Base-by-base conservation (phyloP, 2,329 filamentous ascomycete genomes). In the Penicillium sclerotigenum region DNA sequence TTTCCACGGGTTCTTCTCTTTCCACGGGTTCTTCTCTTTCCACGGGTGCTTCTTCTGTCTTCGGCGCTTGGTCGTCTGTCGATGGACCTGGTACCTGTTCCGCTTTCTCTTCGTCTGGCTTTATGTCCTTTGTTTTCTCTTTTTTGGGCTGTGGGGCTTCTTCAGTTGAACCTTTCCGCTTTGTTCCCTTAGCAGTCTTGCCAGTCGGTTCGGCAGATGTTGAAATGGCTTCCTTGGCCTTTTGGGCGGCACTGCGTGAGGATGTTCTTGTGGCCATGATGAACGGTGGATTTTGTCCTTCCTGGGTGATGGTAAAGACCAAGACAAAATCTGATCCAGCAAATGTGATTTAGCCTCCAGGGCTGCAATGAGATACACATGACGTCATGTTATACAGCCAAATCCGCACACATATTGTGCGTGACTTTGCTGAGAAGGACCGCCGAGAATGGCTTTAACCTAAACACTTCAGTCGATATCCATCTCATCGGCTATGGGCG, bases 151-250 rank as follows among this genome's bases (percentile, higher is more conserved):
- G 57, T 0, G 67, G 59, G 1, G 48, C 63, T 8, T 68, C 69
- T 24, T 66, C 62, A 4, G 60, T 37, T 2, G 63, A 49, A 16
- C 66, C 72, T 62, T 77, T 79, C 40, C 77, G 75, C 56, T 79
- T 78, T 13, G 66, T 63, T n/a, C 70, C 68, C 24, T 70, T 61
- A 10, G 66, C 28, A 24, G 65, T 59, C 52, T 62, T 67, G 29
- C 62, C 62, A 43, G 67, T 68, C 26, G 55, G 61, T 53, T 70
- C 73, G 43, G 65, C 64, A 53, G 65, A 68, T 56, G 63, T 65
- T 45, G 69, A 57, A 55, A 75, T 72, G 26, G 75, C 73, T 58
- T 77, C 68, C 53, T 76, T 76, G 31, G 76, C 75, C 61, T 77
- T 77, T 47, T 71, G 70, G 9, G 75, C 75, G 5, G 76, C 75